A percentile compares a stretch with the other conserved stretches of the same genome.
Conservation (phyloP, 768 basidiomycete species). For the Termitomyces sp. region DNA sequence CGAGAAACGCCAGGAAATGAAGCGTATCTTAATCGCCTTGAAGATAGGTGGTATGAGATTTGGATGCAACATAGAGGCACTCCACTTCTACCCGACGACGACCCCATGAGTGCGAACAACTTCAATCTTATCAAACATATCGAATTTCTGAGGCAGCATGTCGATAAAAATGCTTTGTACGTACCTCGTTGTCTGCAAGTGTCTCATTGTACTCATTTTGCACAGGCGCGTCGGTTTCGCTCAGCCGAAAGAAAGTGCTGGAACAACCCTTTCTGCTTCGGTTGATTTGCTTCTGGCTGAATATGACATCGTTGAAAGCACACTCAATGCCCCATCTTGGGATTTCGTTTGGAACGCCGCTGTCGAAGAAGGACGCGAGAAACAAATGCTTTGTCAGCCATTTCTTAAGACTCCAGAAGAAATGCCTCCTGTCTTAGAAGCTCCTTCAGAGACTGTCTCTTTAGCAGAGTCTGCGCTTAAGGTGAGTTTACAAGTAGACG, state of each 20-base stretch:
- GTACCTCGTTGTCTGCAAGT: constrained; percentile 24
- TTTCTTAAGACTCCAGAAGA: constrained; percentile 42
- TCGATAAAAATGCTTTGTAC: constrained; percentile 86
- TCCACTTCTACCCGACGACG: constrained; percentile 61
- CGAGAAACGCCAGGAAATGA: constrained; percentile 61
- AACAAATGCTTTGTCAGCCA: constrained; percentile 52
- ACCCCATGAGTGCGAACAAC: constrained; percentile 59
- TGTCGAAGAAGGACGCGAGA: constrained; percentile 76
- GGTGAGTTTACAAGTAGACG: constrained; percentile 29
- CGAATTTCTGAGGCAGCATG: constrained; percentile 70
- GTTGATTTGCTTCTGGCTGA: constrained; percentile 36
- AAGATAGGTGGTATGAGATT: constrained; percentile 75
- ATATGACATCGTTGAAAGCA: constrained; percentile 49
- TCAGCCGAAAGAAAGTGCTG: constrained; percentile 32
- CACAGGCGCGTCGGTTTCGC: constrained; percentile 62
- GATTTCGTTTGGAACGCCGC: constrained; percentile 71
- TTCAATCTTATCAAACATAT: constrained; percentile 83
- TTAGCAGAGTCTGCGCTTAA: constrained; percentile 71
- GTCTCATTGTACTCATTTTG: constrained; percentile 9
- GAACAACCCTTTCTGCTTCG: constrained; percentile 33
- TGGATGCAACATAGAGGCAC: constrained; percentile 73
- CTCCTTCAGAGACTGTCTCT: constrained; percentile 34
- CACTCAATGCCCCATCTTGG: constrained; percentile 41
- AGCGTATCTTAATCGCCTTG: constrained; percentile 71
- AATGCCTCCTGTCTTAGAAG: constrained; percentile 25